Base-by-base conservation (phyloP, 2,329 filamentous ascomycete species). In the Bipolaris oryzae region DNA sequence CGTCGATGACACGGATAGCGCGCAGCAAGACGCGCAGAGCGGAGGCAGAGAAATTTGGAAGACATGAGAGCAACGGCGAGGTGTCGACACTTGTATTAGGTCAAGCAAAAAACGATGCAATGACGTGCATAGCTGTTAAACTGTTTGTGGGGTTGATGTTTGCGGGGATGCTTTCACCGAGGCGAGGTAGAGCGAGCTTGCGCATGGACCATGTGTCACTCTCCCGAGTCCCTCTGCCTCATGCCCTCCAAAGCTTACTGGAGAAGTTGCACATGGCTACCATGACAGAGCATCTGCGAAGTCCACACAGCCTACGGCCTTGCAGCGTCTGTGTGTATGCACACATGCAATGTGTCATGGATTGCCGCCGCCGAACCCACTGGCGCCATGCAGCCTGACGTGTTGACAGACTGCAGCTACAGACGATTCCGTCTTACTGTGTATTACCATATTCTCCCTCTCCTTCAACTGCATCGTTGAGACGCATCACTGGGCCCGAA, bases 21-120 rank as follows among this genome's bases (percentile, higher is more conserved):
- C 21, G 73, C 71, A 50, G 72, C 74, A 31, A 76, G 72, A 56
- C 74, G 73, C 44, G 69, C 71, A 21, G 72, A 58, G 35, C 72
- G 72, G 10, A 75, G 64, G 43, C 66, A 71, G 48, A 53, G 53
- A 38, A 74, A 68, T 50, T 69, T 74, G 7, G 69, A 71, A 3
- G 64, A 58, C 74, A 76, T 75, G 44, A 45, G 45, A 49, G 50
- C 31, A 41, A 38, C n/a, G 20, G 23, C 21, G 45, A 41, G 13
- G 34, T 16, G 18, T 20, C 20, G 31, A 20, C 37, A 45, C 47
- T 25, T 33, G 45, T 28, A 4, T 39, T 33, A 11, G 33, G 28
- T 41, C 37, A 41, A 31, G 15, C 41, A 21, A 23, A 21, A n/a
- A 25, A 31, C 41, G 47, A 49, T 49, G 41, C 23, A 41, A 57